Conservation (phyloP, 2,329 filamentous ascomycete species). For the Zalaria obscura region DNA sequence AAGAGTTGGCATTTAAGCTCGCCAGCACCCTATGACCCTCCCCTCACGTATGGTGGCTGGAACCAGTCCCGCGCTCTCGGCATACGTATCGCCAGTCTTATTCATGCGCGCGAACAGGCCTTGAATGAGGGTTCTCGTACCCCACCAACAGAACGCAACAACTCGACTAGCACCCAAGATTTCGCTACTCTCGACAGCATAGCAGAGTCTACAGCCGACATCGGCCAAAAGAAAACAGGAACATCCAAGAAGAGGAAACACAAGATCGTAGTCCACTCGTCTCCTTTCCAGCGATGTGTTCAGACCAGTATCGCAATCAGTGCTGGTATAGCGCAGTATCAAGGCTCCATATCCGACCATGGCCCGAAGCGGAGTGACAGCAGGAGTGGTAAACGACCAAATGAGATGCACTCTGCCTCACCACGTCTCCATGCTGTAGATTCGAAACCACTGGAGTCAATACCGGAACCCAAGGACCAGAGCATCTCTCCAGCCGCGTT, state of each 20-base stretch:
- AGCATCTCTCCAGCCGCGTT: slow-evolving; percentile 7
- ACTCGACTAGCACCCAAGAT: slow-evolving; percentile 5
- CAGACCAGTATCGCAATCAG: slow-evolving; percentile 84
- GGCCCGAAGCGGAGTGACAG: slow-evolving; percentile 11
- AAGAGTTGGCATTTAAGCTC: slow-evolving; percentile 90
- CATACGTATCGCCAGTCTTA: slow-evolving; percentile 63
- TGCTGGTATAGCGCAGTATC: slow-evolving; percentile 63
- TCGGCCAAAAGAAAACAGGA: background rate
- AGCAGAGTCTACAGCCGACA: background rate
- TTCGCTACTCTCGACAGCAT: slow-evolving; percentile 5
- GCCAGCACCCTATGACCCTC: slow-evolving; percentile 87
- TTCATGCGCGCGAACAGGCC: slow-evolving; percentile 36
- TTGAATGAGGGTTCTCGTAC: slow-evolving; percentile 28
- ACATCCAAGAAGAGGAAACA: slow-evolving; percentile 40
- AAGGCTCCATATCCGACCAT: slow-evolving; percentile 21
- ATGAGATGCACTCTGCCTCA: slow-evolving; percentile 17
- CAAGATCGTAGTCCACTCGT: slow-evolving; percentile 77
- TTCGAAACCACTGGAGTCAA: slow-evolving; percentile 16
- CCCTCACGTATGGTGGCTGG: slow-evolving; percentile 89
- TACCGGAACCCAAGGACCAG: slow-evolving; percentile 22
- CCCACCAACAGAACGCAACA: slow-evolving; percentile 3
- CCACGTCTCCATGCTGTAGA: slow-evolving; percentile 15
- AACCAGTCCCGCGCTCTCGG: slow-evolving; percentile 72
- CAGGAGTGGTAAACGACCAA: slow-evolving; percentile 14
- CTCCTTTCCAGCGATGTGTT: slow-evolving; percentile 85